A percentile compares a stretch with the other conserved stretches of the same genome.
Conservation (phyloP, 2,329 filamentous ascomycete genomes). For the Verticillium nubilum region DNA sequence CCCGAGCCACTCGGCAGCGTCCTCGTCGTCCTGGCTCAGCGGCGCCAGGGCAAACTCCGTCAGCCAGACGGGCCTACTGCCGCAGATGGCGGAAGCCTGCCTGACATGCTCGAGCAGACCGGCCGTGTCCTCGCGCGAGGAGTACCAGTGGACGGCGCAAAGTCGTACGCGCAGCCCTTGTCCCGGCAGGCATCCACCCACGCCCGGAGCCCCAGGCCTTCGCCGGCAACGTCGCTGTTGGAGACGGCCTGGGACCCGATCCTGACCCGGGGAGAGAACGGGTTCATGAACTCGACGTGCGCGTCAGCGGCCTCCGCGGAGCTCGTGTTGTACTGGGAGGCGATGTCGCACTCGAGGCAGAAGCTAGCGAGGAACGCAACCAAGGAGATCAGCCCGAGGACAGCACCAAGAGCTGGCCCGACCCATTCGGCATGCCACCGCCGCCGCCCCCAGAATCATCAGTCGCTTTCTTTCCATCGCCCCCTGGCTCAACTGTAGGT, state of each 20-base stretch:
- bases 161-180: constrained; percentile 47
- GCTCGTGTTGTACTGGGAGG: constrained; percentile 52
- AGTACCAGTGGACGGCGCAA: constrained; percentile 60
- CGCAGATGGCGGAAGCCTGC: constrained; percentile 36
- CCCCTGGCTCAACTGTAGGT: constrained; percentile 7
- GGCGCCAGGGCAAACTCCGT: constrained; percentile 53
- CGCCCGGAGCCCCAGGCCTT: constrained; percentile 46
- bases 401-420: constrained; percentile 55
- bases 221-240: constrained; percentile 42
- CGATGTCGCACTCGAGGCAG: constrained; percentile 60
- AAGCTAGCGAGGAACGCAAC: constrained; percentile 44
- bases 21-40: constrained; percentile 29
- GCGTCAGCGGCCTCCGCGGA: constrained; percentile 41
- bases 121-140: constrained; percentile 34
- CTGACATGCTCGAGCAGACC: constrained; percentile 49
- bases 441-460: constrained; percentile 18
- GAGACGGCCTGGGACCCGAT: constrained; percentile 56
- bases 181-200: constrained; percentile 47
- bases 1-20: constrained; percentile 41
- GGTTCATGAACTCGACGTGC: constrained; percentile 50
- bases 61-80: constrained; percentile 50
- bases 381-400: constrained; percentile 53
- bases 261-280: constrained; percentile 42
- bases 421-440: constrained; percentile 49
- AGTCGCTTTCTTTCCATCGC: constrained; percentile 4